Conservation (phyloP, 495 filamentous ascomycete genomes). For the Melanomma pulvis-pyrius region DNA sequence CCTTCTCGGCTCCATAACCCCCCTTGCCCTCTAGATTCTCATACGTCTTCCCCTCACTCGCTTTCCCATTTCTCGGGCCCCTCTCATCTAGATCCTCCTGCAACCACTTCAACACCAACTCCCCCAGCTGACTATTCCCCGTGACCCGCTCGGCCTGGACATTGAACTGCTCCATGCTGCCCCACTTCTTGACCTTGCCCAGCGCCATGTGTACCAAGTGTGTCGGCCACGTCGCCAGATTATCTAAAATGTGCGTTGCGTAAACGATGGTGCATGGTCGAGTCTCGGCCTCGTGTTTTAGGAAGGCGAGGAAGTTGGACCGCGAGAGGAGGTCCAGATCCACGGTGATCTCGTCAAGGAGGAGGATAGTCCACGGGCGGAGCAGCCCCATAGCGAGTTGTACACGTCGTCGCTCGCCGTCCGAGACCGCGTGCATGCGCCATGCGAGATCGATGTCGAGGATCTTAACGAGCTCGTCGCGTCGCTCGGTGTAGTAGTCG, state of each 20-base stretch:
- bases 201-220: slow-evolving; percentile 94
- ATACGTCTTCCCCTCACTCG: slow-evolving; percentile 70
- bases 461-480: slow-evolving; percentile 83
- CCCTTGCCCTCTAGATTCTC: slow-evolving; percentile 66
- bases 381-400: slow-evolving; percentile 96
- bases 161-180: slow-evolving; percentile 61
- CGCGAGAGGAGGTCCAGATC: slow-evolving; percentile 87
- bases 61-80: slow-evolving; percentile 65
- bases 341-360: slow-evolving; percentile 97
- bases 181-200: slow-evolving; percentile 83
- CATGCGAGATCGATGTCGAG: slow-evolving; percentile 89
- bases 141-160: slow-evolving; percentile 39
- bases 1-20: slow-evolving; percentile 79
- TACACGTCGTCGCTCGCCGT: slow-evolving; percentile 88
- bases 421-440: slow-evolving; percentile 92
- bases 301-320: slow-evolving; percentile 80
- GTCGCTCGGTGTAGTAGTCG: slow-evolving; percentile 73
- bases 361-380: slow-evolving; percentile 85
- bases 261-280: slow-evolving; percentile 91
- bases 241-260: slow-evolving; percentile 95
- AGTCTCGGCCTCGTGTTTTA: slow-evolving; percentile 82
- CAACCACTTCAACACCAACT: slow-evolving; percentile 86
- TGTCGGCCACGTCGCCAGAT: slow-evolving; percentile 87
- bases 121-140: slow-evolving; percentile 71
- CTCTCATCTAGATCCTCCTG: slow-evolving; percentile 77